These are phyloP conservation scores for Aspergillus glaucus DNA, from an alignment of 2,329 filamentous ascomycete species.

Conservation along the genomic window DNA sequence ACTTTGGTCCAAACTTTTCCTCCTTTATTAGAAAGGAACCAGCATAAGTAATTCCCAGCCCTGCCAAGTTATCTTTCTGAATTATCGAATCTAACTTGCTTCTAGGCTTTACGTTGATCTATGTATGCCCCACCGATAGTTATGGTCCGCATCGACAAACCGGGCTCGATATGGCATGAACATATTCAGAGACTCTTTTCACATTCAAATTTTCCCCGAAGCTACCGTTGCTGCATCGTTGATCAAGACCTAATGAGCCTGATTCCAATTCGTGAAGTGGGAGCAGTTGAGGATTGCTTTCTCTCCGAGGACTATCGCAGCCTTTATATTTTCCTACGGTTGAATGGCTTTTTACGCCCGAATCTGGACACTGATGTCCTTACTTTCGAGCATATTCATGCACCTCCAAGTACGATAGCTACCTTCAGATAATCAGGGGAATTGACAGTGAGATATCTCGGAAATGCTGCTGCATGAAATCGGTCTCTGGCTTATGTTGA, in stretches of 20 bases:
- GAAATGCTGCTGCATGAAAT: neutral
- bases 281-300: neutral
- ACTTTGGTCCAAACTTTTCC: no score
- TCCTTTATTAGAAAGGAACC: no score
- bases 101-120: no score
- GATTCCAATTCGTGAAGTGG: neutral
- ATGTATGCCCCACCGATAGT: neutral
- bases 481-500: neutral
- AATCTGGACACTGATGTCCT: neutral
- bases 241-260: neutral
- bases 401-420: neutral
- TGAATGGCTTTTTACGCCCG: neutral
- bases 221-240: neutral
- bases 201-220: neutral
- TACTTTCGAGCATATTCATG: neutral
- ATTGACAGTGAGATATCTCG: neutral
- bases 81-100: no score
- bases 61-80: no score
- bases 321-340: neutral
- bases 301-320: neutral
- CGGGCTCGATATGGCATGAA: neutral
- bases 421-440: neutral
- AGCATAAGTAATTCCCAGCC: no score
- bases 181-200: neutral
- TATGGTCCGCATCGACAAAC: neutral